These are phyloP conservation scores for Iris pallida DNA, from an alignment of 116 monocot genomes.

Conservation along the genomic window DNA sequence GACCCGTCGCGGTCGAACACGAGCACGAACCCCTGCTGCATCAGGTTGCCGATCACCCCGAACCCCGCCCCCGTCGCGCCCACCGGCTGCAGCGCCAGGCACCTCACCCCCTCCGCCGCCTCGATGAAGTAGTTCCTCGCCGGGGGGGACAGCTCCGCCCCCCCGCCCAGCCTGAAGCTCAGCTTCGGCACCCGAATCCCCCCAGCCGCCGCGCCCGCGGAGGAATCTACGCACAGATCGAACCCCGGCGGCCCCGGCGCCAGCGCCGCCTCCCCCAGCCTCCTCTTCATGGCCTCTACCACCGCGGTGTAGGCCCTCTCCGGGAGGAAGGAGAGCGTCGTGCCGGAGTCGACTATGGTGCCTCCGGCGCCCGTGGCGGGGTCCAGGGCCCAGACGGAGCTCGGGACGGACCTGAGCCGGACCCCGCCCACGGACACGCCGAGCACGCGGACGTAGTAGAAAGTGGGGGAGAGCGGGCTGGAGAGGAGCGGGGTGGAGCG, in stretches of 20 bases:
- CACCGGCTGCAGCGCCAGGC: constrained; percentile 39
- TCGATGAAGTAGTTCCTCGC: constrained; percentile 47
- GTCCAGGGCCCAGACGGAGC: constrained; percentile 31
- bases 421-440: constrained; percentile 22
- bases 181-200: constrained; percentile 25
- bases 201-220: no score
- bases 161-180: constrained; percentile 19
- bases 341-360: constrained; percentile 48
- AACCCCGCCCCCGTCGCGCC: constrained; percentile 11
- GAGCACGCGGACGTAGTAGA: constrained; percentile 40
- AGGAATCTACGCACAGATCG: constrained; percentile 43
- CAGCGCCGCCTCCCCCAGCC: background rate
- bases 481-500: constrained; percentile 14
- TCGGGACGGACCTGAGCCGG: constrained; percentile 16
- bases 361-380: constrained; percentile 28
- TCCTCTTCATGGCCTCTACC: constrained; percentile 15
- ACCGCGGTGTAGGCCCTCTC: constrained; percentile 29
- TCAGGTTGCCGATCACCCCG: constrained; percentile 43
- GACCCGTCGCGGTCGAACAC: constrained; percentile 33
- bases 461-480: constrained; percentile 36
- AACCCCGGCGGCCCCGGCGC: constrained; percentile 20
- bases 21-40: constrained; percentile 47
- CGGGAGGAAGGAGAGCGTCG: constrained; percentile 43
- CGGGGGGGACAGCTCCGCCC: constrained; percentile 33
- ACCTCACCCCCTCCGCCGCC: constrained; percentile 33